A percentile compares a stretch with the other conserved stretches of the same genome.
Conservation (phyloP, 2,329 filamentous ascomycete species). For the Magnaporthiopsis incrustans region DNA sequence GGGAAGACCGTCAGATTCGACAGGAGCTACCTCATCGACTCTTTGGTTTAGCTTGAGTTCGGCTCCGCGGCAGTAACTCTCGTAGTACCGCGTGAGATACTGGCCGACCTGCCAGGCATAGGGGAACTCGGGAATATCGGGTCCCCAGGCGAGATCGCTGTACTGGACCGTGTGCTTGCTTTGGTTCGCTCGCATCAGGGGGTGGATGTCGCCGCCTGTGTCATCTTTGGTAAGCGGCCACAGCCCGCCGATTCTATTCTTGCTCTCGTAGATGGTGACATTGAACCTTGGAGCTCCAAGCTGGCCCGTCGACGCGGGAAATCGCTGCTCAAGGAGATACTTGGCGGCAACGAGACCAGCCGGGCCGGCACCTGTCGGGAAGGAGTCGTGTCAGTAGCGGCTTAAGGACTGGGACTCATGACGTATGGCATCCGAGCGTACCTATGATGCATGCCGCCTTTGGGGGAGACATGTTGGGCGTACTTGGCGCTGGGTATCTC, state of each 20-base stretch:
- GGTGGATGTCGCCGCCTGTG: slow-evolving; percentile 46
- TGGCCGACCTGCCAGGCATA: slow-evolving; percentile 68
- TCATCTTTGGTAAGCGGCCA: slow-evolving; percentile 56
- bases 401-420: background rate
- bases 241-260: slow-evolving; percentile 62
- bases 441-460: background rate
- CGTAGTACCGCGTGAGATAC: slow-evolving; percentile 60
- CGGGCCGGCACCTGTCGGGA: slow-evolving; percentile 54
- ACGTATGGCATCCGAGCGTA: background rate
- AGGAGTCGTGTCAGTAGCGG: slow-evolving; percentile 7
- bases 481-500: background rate
- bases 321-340: slow-evolving; percentile 57
- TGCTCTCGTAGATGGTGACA: slow-evolving; percentile 63
- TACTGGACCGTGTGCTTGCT: slow-evolving; percentile 69
- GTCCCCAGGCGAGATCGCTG: slow-evolving; percentile 64
- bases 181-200: slow-evolving; percentile 65
- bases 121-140: slow-evolving; percentile 54
- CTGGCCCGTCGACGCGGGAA: slow-evolving; percentile 22
- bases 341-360: slow-evolving; percentile 65
- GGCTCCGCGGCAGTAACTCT: slow-evolving; percentile 42
- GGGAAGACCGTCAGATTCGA: background rate
- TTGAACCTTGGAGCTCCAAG: slow-evolving; percentile 39
- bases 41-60: slow-evolving; percentile 34
- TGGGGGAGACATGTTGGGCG: background rate
- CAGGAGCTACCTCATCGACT: slow-evolving; percentile 32